These are phyloP conservation scores for Chloromonas sp. DNA, from an alignment of 163 green algal genomes.

Conservation along the genomic window DNA sequence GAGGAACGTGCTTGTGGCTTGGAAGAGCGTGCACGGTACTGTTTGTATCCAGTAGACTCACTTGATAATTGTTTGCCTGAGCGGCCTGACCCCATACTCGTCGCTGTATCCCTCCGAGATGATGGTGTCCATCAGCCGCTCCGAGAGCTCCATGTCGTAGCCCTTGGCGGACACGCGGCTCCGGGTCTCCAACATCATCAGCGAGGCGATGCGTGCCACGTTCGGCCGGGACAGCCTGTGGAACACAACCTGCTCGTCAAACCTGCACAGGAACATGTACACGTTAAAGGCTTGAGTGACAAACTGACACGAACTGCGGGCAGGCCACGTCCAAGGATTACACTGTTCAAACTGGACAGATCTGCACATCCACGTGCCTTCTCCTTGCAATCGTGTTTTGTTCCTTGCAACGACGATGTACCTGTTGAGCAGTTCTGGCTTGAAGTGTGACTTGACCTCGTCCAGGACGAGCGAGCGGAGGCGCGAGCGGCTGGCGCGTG, in stretches of 20 bases:
- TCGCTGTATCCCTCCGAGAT: conserved; percentile 40
- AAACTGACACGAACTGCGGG: background rate
- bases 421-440: conserved; percentile 78
- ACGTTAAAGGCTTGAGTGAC: background rate
- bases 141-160: conserved; percentile 7
- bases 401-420: background rate
- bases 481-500: background rate
- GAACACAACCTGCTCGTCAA: conserved; percentile 81
- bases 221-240: conserved; percentile 43
- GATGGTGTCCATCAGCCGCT: conserved; percentile 34
- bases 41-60: background rate
- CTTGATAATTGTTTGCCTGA: conserved; percentile 40
- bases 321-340: background rate
- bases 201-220: conserved; percentile 37
- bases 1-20: too few species aligned
- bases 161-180: conserved; percentile 22
- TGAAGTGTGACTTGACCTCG: conserved; percentile 75
- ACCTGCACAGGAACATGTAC: conserved; percentile 7
- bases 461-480: conserved; percentile 13
- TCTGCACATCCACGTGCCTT: background rate
- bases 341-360: background rate
- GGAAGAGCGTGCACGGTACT: too few species aligned
- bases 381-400: background rate
- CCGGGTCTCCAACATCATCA: conserved; percentile 51
- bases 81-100: conserved; percentile 54